phyloP scores from a whole-genome alignment of 208 protist genomes.

The Crithidia sp. region DNA sequence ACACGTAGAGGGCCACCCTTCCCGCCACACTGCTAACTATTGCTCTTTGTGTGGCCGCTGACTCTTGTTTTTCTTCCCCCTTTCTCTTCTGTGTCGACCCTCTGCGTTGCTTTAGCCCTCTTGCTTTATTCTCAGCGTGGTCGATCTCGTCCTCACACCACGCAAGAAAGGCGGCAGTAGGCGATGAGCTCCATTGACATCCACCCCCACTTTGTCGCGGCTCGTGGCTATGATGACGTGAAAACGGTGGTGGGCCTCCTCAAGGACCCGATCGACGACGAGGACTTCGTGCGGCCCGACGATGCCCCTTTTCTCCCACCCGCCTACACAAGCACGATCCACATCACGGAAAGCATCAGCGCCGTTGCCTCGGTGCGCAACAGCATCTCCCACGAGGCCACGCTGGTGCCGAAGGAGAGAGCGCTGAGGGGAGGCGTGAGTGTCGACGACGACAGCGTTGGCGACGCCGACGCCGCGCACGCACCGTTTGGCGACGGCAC shows the following conservation, averaged over 20 bases:
- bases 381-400: background rate
- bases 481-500: conserved; percentile 1
- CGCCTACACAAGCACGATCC: conserved; percentile 26
- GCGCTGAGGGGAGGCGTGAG: background rate
- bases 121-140: no score
- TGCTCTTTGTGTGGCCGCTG: background rate
- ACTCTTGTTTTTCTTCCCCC: background rate
- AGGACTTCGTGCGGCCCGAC: conserved; percentile 6
- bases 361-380: conserved; percentile 1
- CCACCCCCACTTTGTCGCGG: conserved; percentile 30
- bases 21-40: no score
- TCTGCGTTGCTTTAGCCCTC: background rate
- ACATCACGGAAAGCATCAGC: conserved; percentile 22
- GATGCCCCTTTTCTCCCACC: conserved; percentile 24
- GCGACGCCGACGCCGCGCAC: background rate
- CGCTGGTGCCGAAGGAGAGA: background rate
- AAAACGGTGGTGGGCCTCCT: conserved; percentile 18
- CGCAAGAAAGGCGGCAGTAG: background rate
- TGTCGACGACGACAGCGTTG: background rate
- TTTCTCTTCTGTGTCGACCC: background rate
- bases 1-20: no score
- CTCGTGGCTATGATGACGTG: conserved; percentile 29
- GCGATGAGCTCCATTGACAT: conserved; percentile 30
- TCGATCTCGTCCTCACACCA: background rate
- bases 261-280: conserved; percentile 29